Percentiles rank a stretch among this genome's conserved stretches.
Conservation (phyloP, 1,284 basidiomycete species). For the Neolentinus lepideus region DNA sequence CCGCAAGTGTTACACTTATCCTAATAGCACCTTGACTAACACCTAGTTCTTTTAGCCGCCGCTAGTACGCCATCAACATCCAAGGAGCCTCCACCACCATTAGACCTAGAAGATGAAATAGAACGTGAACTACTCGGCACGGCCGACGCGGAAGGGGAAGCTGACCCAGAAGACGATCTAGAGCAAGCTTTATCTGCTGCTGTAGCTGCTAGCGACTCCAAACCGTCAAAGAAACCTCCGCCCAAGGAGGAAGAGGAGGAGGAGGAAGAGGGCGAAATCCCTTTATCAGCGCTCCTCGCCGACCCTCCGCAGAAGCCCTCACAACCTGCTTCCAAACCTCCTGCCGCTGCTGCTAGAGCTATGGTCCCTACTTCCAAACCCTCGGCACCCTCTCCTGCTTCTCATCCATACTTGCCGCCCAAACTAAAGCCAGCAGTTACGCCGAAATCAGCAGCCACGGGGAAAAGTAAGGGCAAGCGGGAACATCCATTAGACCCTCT, state of each 20-base stretch:
- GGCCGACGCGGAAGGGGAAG: background rate
- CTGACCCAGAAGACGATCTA: conserved; percentile 31
- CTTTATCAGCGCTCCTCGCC: conserved; percentile 6
- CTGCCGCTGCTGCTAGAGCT: background rate
- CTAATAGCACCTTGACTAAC: background rate
- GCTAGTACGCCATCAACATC: conserved; percentile 4
- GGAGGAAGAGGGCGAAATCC: conserved; percentile 27
- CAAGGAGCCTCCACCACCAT: background rate
- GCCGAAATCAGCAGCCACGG: conserved; percentile 1
- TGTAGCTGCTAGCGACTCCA: background rate
- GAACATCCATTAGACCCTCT: conserved; percentile 12
- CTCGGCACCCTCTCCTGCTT: background rate
- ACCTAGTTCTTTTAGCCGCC: conserved; percentile 6
- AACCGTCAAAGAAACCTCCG: conserved; percentile 3
- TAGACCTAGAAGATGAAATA: conserved; percentile 26
- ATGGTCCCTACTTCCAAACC: conserved; percentile 9
- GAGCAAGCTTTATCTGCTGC: background rate
- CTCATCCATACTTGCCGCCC: conserved; percentile 12
- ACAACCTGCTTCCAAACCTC: background rate
- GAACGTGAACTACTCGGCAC: conserved; percentile 13
- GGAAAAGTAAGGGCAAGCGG: conserved; percentile 14
- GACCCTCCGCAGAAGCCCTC: background rate
- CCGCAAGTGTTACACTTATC: conserved; percentile 34
- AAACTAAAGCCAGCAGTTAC: conserved; percentile 19
- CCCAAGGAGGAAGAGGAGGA: conserved; percentile 25